Conservation (phyloP, 2,329 filamentous ascomycete species). For the Aspergillus ochraceus region DNA sequence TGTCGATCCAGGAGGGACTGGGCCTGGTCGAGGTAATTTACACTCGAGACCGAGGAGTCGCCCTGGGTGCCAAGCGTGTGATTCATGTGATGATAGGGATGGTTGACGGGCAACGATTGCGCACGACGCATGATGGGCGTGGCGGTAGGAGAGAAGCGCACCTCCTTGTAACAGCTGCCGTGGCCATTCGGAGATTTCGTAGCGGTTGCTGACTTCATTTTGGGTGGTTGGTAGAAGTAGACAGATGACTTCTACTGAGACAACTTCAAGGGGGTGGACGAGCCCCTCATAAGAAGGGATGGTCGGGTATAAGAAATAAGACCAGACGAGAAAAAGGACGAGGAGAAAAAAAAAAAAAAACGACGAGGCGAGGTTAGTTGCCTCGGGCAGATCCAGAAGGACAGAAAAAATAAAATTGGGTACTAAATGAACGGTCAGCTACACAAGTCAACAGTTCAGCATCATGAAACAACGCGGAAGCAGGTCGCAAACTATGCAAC, state of each 20-base stretch:
- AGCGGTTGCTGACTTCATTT: constrained; percentile 26
- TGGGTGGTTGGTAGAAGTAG: constrained; percentile 5
- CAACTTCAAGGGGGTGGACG: constrained; percentile 5
- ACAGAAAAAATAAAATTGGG: background rate
- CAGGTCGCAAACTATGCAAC: constrained; percentile 6
- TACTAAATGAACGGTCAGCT: constrained; percentile 9
- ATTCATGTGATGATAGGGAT: constrained; percentile 30
- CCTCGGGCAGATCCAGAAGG: background rate
- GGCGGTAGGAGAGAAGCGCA: constrained; percentile 42
- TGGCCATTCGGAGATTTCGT: constrained; percentile 32
- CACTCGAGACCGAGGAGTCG: constrained; percentile 28
- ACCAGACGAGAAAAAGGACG: background rate
- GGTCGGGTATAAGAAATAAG: background rate
- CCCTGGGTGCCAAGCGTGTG: constrained; percentile 21
- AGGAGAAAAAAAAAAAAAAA: background rate
- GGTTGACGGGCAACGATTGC: constrained; percentile 40
- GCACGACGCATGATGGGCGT: constrained; percentile 36
- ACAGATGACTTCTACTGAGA: constrained; percentile 7
- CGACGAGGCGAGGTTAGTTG: background rate
- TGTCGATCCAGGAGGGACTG: constrained; percentile 41
- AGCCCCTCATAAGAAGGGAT: constrained; percentile 19
- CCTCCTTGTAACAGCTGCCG: constrained; percentile 41
- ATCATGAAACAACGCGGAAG: background rate
- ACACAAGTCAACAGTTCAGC: constrained; percentile 3
- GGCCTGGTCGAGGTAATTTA: constrained; percentile 44